These are phyloP conservation scores for Penicillium mononematosum DNA, from an alignment of 495 filamentous ascomycete genomes.

Conservation along the genomic window DNA sequence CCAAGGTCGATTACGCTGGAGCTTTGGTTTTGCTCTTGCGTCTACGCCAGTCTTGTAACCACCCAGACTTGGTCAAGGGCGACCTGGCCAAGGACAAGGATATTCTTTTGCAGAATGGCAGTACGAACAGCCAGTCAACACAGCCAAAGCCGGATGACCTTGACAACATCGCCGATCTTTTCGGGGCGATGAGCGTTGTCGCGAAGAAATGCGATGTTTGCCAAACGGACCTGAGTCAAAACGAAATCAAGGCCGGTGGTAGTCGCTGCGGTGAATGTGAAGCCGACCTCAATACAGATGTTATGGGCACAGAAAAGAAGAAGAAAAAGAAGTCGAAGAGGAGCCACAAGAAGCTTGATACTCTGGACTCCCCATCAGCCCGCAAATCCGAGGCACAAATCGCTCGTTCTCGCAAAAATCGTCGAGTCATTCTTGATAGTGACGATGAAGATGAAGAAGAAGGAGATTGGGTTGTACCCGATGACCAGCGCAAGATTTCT, in stretches of 20 bases:
- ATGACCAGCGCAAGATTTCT: conserved; percentile 53
- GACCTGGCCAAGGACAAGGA: conserved; percentile 87
- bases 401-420: conserved; percentile 49
- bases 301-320: conserved; percentile 40
- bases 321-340: conserved; percentile 49
- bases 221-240: conserved; percentile 62
- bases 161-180: conserved; percentile 80
- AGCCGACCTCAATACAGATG: conserved; percentile 55
- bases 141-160: conserved; percentile 58
- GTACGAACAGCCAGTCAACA: conserved; percentile 43
- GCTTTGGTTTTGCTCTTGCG: conserved; percentile 87
- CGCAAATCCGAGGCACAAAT: conserved; percentile 23
- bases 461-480: conserved; percentile 73
- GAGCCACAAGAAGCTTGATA: conserved; percentile 20
- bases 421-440: conserved; percentile 58
- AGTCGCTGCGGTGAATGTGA: conserved; percentile 73
- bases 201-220: conserved; percentile 89
- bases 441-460: conserved; percentile 69
- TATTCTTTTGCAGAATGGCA: conserved; percentile 63
- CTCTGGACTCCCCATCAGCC: conserved; percentile 21
- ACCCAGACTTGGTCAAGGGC: conserved; percentile 79
- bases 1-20: conserved; percentile 72
- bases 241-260: conserved; percentile 56
- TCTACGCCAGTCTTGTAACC: conserved; percentile 90
- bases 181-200: conserved; percentile 78